Evolutionary conservation across 305 asterid genomes (phyloP), one percentile per base, ranked within the genome.

Genomic region (Solanum chacoense): DNA sequence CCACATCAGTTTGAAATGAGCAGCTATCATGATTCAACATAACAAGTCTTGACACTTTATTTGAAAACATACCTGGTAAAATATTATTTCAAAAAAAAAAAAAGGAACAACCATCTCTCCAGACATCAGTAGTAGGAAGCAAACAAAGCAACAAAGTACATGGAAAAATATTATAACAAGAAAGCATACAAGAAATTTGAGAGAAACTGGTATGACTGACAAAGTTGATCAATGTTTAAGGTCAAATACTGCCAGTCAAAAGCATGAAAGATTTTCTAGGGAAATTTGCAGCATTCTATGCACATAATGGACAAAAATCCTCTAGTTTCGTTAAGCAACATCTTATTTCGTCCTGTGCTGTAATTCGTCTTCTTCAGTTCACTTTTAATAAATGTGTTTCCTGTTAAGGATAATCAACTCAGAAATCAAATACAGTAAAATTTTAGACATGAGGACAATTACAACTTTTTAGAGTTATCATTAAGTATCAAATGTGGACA

Each of bases 321-420:
- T 45, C 77, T 71, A 31, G 71, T 42, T 72, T 59, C 40, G 24
- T 69, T 74, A 24, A 22, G 81, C 38, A 81, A 26, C 87, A 77
- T 55, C 78, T 85, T 42, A 12, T 72, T 75, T 29, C 42, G 24
- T 79, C 80, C 84, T 42, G 45, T 88, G 73, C 77, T 42, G 77
- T 71, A 88, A 72, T 31, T 78, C 85, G 26, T 85, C 89, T 20
- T 74, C 31, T 40, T 22, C 80, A 36, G 85, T 37, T 88, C 88
- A n/a, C 34, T 90, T 80, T 35, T 6, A 35, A 85, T 71, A 79
- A 84, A 86, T 71, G 74, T 87, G 65, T 59, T 88, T 88, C 85
- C 78, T 37, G n/a, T 71, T 63, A 71, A 65, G 87, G 85, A 89
- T 38, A 45, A 37, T 75, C 90, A 18, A 29, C 87, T 86, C 37